Evolutionary conservation across 2,329 filamentous ascomycete genomes (phyloP), one percentile per base, ranked within the genome.

Genomic region (Paecilomyces fulvus): DNA sequence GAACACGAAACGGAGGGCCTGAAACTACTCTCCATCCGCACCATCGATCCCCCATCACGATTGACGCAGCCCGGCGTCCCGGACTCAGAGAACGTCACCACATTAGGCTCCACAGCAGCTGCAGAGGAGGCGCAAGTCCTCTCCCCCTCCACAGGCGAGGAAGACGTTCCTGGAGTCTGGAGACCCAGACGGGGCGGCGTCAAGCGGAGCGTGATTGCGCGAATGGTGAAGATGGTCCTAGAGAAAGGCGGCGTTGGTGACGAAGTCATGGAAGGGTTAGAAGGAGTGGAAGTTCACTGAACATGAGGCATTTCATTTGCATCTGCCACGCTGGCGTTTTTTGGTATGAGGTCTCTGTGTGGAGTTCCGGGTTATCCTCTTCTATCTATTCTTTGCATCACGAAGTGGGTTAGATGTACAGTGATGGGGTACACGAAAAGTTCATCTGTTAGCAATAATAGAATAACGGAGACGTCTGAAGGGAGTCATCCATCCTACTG

Each of bases 161-260:
- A 81, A 30, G 85, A 88, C 3, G 70, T 75, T 21, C 68, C 77
- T 58, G 87, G 89, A 1, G 89, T 96, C 28, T 96, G 92, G 92
- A 88, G 84, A 65, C 88, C 92, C 43, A 88, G 89, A 30, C 74
- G 91, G 30, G 92, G 92, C 43, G 92, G 92, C 1, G 84, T 92
- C 37, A 91, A 89, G 76, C 83, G 90, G 65, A 78, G 75, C 3
- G 77, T 94, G 17, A 75, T 97, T 61, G 82, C 85, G 53, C 79
- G 81, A 54, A 89, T 96, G 75, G 84, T 95, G 58, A 84, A 87
- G 69, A 84, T 86, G 69, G 88, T 91, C 30, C 71, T 95, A 57
- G 83, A 88, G 68, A 83, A 81, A 64, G 88, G 88, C 0, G 90
- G 91, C 31, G 87, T 96, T 28, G 90, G 88, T 3, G 86, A 92